A percentile compares a stretch with the other conserved stretches of the same genome.
Evolutionary conservation across 2,329 filamentous ascomycete species (phyloP).

Genomic region (Lecanicillium sp.): DNA sequence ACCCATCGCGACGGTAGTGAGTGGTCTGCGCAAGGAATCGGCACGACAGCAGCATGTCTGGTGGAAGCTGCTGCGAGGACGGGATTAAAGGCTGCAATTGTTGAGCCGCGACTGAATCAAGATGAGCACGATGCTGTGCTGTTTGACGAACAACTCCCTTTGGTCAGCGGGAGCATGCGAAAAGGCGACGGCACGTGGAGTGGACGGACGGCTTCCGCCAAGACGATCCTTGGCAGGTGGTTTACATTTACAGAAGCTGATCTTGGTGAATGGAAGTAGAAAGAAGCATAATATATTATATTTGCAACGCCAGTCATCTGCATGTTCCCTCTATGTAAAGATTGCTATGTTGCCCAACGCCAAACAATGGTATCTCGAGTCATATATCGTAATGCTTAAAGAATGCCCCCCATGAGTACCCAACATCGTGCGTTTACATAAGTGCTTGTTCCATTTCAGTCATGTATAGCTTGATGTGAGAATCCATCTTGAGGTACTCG

Average conservation of each 20-base stretch:
- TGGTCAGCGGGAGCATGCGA: constrained; percentile 49
- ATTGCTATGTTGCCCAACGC: background rate
- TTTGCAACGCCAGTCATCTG: background rate
- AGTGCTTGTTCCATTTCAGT: constrained; percentile 96
- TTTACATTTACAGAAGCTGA: constrained; percentile 30
- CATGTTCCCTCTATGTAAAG: background rate
- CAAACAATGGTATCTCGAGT: too few species aligned
- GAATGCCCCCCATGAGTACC: background rate
- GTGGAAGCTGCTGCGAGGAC: constrained; percentile 50
- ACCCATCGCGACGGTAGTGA: constrained; percentile 61
- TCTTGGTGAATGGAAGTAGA: background rate
- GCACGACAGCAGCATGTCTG: constrained; percentile 51
- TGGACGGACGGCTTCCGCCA: constrained; percentile 49
- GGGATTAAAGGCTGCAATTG: constrained; percentile 34
- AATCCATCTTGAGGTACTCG: constrained; percentile 95
- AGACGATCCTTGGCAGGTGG: constrained; percentile 55
- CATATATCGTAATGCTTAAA: background rate
- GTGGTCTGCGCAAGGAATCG: constrained; percentile 68
- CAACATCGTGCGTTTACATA: constrained; percentile 14
- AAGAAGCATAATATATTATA: background rate
- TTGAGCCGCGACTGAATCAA: constrained; percentile 30
- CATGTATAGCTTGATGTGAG: constrained; percentile 95
- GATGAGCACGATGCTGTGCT: too few species aligned
- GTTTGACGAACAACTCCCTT: constrained; percentile 45
- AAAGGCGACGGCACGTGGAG: constrained; percentile 46